Evolutionary conservation across 768 basidiomycete genomes (phyloP), one percentile per base, ranked within the genome.

Genomic region (Russula emetica): DNA sequence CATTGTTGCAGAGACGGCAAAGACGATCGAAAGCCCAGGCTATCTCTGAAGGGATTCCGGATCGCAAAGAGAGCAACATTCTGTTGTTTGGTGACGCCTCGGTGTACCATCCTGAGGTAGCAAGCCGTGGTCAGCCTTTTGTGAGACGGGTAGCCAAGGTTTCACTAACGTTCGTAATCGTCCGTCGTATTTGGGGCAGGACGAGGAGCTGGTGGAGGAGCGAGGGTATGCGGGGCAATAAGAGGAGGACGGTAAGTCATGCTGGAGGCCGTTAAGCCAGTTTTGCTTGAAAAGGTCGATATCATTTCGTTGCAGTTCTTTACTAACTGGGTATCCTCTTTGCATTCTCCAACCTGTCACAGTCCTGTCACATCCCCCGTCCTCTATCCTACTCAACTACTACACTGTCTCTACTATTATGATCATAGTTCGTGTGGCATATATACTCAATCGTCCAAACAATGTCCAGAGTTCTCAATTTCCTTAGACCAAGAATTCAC

Each of bases 1-100:
- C 92, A 69, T 90, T 88, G 68, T 82, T 81, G 69, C 85, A 87
- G n/a, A 92, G 79, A 22, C 90, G 83, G 66, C 88, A 85, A 11
- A 98, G 82, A 54, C 90, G 86, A 69, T 93, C 88, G 44, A 99
- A 82, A 22, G 94, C 91, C 90, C 93, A 98, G 61, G 85, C 85
- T 61, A 94, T 81, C 71, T 98, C 96, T 9, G 83, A 75, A 58
- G 85, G 80, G 53, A 98, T 87, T 5, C 86, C 88, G 16, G 92
- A 98, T 28, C 86, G 83, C 47, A 98, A 76, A 2, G 94, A 87
- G 18, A 99, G 84, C n/a, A 93, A 79, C 85, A 98, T 92, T 47
- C 95, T 83, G 73, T 98, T 98, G 71, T 78, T 87, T 0, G 88
- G 78, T 2, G 83, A 80, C 1, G 82, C 78, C 68, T 94, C 90